Conservation (phyloP, 352 stramenopile species). For the Globisporangium ultimum region DNA sequence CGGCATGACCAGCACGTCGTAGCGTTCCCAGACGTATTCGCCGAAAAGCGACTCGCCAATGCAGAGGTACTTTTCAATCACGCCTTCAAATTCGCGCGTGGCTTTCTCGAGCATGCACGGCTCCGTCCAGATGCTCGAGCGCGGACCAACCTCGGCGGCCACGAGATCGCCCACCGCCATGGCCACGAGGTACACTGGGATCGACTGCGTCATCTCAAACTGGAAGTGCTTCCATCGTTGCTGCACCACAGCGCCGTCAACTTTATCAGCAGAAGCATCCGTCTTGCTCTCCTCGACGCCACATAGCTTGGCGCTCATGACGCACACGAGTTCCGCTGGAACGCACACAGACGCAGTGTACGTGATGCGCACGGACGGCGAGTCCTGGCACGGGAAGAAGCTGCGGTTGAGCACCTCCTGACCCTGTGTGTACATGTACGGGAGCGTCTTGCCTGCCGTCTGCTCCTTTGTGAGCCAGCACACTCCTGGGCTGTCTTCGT, state of each 20-base stretch:
- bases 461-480: conserved; percentile 85
- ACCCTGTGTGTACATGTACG: conserved; percentile 85
- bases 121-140: conserved; percentile 81
- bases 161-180: conserved; percentile 82
- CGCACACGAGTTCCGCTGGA: conserved; percentile 87
- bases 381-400: conserved; percentile 91
- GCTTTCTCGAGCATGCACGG: conserved; percentile 75
- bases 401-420: conserved; percentile 85
- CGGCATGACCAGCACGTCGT: conserved; percentile 84
- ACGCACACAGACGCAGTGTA: conserved; percentile 93
- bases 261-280: neutral
- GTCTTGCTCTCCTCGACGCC: too few species aligned
- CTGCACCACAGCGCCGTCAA: conserved; percentile 17
- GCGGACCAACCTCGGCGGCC: conserved; percentile 54
- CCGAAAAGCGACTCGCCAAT: conserved; percentile 78
- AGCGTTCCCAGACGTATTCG: conserved; percentile 82
- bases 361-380: conserved; percentile 93
- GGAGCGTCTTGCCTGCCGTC: conserved; percentile 69
- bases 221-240: conserved; percentile 31
- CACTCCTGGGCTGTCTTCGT: conserved; percentile 61
- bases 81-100: conserved; percentile 69
- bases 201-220: conserved; percentile 83
- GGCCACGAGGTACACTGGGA: conserved; percentile 81
- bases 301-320: conserved; percentile 75
- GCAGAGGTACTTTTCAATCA: conserved; percentile 68